Evolutionary conservation across 768 basidiomycete genomes (phyloP).

Genomic region (Bullera alba): DNA sequence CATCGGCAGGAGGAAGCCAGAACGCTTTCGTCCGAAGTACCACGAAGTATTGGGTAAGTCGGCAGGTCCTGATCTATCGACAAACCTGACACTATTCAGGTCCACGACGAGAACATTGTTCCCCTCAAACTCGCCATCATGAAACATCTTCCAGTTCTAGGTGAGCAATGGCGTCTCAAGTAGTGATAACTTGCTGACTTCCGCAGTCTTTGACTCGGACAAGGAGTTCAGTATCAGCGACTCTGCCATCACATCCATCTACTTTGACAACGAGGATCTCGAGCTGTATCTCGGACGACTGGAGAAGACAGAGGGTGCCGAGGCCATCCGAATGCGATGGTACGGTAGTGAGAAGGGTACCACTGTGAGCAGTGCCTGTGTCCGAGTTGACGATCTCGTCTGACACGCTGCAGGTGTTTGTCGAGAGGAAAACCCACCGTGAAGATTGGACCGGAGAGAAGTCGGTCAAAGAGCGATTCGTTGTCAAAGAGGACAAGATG

Average conservation of each 20-base stretch:
- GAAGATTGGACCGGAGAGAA: slow-evolving; percentile 99
- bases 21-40: slow-evolving; percentile 98
- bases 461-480: slow-evolving; percentile 93
- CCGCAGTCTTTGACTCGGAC: slow-evolving; percentile 78
- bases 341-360: slow-evolving; percentile 82
- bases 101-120: slow-evolving; percentile 91
- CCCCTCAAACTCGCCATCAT: slow-evolving; percentile 88
- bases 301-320: slow-evolving; percentile 97
- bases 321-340: slow-evolving; percentile 93
- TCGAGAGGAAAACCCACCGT: slow-evolving; percentile 59
- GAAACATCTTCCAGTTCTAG: slow-evolving; percentile 84
- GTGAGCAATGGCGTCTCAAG: slow-evolving; percentile 48
- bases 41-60: slow-evolving; percentile 91
- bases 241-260: slow-evolving; percentile 90
- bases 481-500: slow-evolving; percentile 86
- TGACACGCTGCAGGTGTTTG: slow-evolving; percentile 41
- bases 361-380: slow-evolving; percentile 53
- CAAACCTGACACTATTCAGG: slow-evolving; percentile 40
- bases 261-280: slow-evolving; percentile 91
- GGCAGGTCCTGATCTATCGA: neutral
- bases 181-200: neutral
- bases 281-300: slow-evolving; percentile 93
- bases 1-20: slow-evolving; percentile 87
- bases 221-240: slow-evolving; percentile 86
- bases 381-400: neutral